Evolutionary conservation across 106 monocot genomes (phyloP).

Genomic region (Dendrobium catenatum): DNA sequence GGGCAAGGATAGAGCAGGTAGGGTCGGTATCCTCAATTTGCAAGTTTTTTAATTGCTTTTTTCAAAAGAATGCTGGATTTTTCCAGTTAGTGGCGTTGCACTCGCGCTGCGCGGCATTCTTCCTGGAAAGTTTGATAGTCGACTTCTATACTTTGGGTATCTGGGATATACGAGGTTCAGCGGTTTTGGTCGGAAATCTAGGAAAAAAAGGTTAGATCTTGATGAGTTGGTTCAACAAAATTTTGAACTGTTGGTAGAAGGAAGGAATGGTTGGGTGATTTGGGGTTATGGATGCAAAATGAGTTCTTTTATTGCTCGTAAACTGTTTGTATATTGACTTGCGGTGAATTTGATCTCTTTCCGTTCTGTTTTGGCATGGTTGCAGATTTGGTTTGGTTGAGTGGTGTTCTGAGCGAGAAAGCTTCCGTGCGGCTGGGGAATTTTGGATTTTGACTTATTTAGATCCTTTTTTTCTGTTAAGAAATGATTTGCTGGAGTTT

Average conservation of each 20-base stretch:
- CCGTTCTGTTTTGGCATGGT: not conserved
- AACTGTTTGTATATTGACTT: no score
- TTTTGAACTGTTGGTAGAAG: not conserved
- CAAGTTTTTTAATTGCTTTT: not conserved
- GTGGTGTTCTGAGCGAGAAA: not conserved
- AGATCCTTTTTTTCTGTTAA: not conserved
- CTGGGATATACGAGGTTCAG: slow-evolving; percentile 3
- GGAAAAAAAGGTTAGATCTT: slow-evolving; percentile 17
- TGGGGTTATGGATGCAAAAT: slow-evolving; percentile 3
- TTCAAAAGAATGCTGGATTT: not conserved
- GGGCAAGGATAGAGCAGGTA: slow-evolving; percentile 2
- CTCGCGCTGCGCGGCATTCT: not conserved
- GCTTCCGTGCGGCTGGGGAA: not conserved
- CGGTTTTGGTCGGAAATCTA: slow-evolving; percentile 4
- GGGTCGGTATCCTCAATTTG: not conserved
- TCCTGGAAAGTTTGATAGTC: not conserved
- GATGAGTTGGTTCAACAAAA: slow-evolving; percentile 13
- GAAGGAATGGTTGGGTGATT: slow-evolving; percentile 9
- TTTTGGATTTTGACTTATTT: not conserved
- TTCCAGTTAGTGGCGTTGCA: not conserved
- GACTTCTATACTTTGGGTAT: not conserved
- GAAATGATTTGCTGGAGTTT: not conserved
- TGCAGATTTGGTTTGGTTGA: not conserved
- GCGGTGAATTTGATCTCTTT: not conserved
- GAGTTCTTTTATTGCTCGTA: not conserved